phyloP scores from a whole-genome alignment of 805 yeast species.

The Huiozyma sinensis region DNA sequence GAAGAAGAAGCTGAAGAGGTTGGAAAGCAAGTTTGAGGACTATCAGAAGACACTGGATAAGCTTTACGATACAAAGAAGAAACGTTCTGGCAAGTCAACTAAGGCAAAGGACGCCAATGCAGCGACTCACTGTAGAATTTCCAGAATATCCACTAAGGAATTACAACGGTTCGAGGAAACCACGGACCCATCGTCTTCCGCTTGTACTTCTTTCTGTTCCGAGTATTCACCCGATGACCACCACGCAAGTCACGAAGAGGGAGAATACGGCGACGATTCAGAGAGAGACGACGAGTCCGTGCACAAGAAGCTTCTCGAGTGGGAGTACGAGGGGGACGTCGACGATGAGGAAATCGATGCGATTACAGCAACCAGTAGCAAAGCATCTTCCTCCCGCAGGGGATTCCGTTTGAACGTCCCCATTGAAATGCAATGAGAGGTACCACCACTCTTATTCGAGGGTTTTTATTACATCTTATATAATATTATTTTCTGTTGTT shows the following conservation, averaged over 20 bases:
- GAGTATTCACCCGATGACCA: slow-evolving; percentile 4
- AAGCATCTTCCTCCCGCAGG: slow-evolving; percentile 1
- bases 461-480: not conserved
- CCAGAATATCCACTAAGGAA: slow-evolving; percentile 18
- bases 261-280: not conserved
- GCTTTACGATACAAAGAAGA: slow-evolving; percentile 2
- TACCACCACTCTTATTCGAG: not conserved
- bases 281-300: slow-evolving; percentile 1
- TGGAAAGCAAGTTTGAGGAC: slow-evolving; percentile 23
- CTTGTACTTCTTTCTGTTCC: slow-evolving; percentile 4
- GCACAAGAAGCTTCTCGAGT: slow-evolving; percentile 1
- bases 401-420: slow-evolving; percentile 18
- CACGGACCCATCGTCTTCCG: slow-evolving; percentile 9
- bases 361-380: not conserved
- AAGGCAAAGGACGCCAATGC: not conserved
- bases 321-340: slow-evolving; percentile 11
- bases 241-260: slow-evolving; percentile 1
- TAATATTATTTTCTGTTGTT: not conserved
- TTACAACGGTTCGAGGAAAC: slow-evolving; percentile 20
- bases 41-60: slow-evolving; percentile 19
- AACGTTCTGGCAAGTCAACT: not conserved
- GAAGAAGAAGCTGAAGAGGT: slow-evolving; percentile 19
- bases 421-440: slow-evolving; percentile 7
- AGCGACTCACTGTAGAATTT: slow-evolving; percentile 7
- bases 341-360: slow-evolving; percentile 5